Evolutionary conservation across 208 protist species (phyloP).

Genomic region (Acanthamoeba sp.): DNA sequence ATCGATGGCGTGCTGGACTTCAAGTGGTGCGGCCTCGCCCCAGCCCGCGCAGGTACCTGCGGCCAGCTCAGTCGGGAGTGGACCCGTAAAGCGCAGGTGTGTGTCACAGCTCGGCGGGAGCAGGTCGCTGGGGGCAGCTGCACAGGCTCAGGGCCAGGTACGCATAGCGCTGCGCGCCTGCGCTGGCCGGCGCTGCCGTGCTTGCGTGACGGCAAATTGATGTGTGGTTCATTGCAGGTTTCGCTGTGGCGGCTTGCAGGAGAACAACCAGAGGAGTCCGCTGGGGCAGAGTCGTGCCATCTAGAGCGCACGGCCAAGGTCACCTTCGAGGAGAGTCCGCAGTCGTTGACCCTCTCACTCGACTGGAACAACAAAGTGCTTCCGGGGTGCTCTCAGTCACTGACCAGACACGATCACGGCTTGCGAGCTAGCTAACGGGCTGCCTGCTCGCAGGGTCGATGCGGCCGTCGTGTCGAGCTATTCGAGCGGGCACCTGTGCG

Average conservation of each 20-base stretch:
- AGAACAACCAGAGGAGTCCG: neutral
- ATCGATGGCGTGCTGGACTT: conserved; percentile 32
- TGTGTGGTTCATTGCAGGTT: neutral
- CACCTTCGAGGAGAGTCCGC: conserved; percentile 8
- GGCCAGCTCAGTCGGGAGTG: neutral
- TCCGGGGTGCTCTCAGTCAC: neutral
- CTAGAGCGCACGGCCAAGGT: neutral
- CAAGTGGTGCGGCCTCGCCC: neutral
- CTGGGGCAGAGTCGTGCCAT: neutral
- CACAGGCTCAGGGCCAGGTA: conserved; percentile 8
- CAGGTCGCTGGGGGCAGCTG: neutral
- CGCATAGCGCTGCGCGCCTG: neutral
- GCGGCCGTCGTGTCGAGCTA: conserved; percentile 52
- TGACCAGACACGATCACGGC: neutral
- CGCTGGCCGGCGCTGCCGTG: too few species aligned
- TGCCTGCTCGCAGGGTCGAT: neutral
- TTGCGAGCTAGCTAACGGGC: neutral
- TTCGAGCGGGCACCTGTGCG: neutral
- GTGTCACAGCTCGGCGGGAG: neutral
- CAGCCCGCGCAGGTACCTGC: neutral
- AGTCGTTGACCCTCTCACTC: neutral
- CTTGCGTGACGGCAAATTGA: neutral
- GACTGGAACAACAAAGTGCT: conserved; percentile 61
- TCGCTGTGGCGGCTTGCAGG: neutral
- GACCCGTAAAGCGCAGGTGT: too few species aligned